Evolutionary conservation across 257 asterid species (phyloP), one percentile per base, ranked within the genome.

Genomic region (Solanum lycopersicoides): DNA sequence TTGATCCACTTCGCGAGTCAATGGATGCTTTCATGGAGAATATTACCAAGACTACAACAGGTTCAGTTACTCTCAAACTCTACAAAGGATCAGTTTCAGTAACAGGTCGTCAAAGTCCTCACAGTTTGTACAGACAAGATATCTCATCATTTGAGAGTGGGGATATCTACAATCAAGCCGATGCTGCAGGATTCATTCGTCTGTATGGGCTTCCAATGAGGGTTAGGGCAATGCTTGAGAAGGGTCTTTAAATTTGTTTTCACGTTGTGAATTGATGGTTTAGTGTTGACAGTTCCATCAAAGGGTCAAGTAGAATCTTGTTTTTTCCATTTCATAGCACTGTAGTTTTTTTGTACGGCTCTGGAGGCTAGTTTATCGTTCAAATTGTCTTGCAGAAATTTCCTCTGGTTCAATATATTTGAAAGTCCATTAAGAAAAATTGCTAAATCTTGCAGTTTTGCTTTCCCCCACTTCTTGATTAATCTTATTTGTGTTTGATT

Each of bases 121-220:
- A 91, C 76, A 95, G 97, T 82, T 89, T 97, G 28, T 97, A 97
- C 92, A 89, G 98, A 83, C 93, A 95, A 85, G 99, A 97, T 87
- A 95, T 95, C 41, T 95, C 99, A 6, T 97, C 99, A 1, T 97
- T 97, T 32, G 99, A 97, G 94, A 97, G 96, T 79, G 99, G 98
- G 4, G 92, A 95, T 9, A 94, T 94, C 69, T 96, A 95, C 89
- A 87, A 96, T 89, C 99, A 96, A 84, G 98, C 98, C 1, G 99
- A 96, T 89, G 98, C 98, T 37, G 99, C 98, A 28, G 98, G 99
- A 28, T 96, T 96, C 89, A 96, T 96, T 10, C 90, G 95, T 69
- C 97, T 96, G 30, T 96, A 94, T 41, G 98, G 99, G 20, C 89
- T 96, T 89, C 99, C 98, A 15, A 95, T 90, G 94, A 91, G 98